These are phyloP conservation scores for Exophiala lecanii-corni DNA, from an alignment of 2,329 filamentous ascomycete genomes.

Conservation along the genomic window DNA sequence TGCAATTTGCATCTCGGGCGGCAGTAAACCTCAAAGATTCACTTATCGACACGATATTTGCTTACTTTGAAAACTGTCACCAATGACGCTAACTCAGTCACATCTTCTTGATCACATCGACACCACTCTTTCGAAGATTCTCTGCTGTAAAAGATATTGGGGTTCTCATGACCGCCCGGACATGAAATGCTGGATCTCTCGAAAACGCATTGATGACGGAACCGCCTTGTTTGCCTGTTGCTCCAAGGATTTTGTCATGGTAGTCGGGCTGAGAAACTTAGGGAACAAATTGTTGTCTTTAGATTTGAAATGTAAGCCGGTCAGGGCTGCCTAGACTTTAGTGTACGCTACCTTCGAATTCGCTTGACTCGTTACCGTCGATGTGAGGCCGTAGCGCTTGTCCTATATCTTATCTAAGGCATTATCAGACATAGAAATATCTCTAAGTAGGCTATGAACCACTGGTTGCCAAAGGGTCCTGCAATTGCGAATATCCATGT, in stretches of 20 bases:
- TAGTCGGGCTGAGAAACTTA: too few species aligned
- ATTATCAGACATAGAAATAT: too few species aligned
- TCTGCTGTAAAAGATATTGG: constrained; percentile 25
- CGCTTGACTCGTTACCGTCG: too few species aligned
- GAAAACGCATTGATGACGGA: constrained; percentile 46
- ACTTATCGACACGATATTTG: background rate
- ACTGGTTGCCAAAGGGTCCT: too few species aligned
- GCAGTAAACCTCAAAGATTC: background rate
- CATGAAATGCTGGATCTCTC: constrained; percentile 35
- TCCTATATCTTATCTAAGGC: too few species aligned
- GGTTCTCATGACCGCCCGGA: constrained; percentile 32
- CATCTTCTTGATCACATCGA: constrained; percentile 29
- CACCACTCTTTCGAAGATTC: constrained; percentile 24
- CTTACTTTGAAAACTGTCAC: constrained; percentile 26
- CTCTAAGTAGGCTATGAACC: too few species aligned
- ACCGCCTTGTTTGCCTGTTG: constrained; percentile 50
- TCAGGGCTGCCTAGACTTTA: too few species aligned
- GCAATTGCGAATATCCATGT: too few species aligned
- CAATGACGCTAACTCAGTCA: constrained; percentile 29
- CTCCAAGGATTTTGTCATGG: constrained; percentile 51
- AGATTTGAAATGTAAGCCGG: too few species aligned
- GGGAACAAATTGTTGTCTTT: too few species aligned
- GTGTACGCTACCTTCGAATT: too few species aligned
- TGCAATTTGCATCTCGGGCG: constrained; percentile 40
- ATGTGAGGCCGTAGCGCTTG: too few species aligned